Evolutionary conservation across 1,284 basidiomycete genomes (phyloP).

Genomic region (Phaffia rhodozyma): DNA sequence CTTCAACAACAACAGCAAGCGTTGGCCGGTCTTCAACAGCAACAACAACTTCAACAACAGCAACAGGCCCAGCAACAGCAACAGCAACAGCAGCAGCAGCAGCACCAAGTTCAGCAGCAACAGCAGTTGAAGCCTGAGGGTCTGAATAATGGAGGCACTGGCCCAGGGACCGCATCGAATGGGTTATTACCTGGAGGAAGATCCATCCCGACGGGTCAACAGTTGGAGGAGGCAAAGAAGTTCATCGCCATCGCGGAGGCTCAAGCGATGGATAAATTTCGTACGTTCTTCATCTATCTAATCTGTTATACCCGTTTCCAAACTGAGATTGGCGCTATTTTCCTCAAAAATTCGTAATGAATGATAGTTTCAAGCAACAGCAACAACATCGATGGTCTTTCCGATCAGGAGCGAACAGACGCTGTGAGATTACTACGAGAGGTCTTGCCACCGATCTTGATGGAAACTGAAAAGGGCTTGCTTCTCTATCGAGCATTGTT

Average conservation of each 20-base stretch:
- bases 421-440: slow-evolving; percentile 3
- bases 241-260: slow-evolving; percentile 6
- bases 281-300: not conserved
- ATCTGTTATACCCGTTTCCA: not conserved
- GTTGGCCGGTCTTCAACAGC: not conserved
- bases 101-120: not conserved
- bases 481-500: slow-evolving; percentile 11
- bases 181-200: not conserved
- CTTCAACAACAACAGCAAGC: not conserved
- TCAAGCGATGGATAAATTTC: not conserved
- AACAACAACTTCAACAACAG: not conserved
- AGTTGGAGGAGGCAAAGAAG: slow-evolving; percentile 3
- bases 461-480: slow-evolving; percentile 12
- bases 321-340: not conserved
- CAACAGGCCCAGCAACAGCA: not conserved
- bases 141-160: not conserved
- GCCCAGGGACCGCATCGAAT: not conserved
- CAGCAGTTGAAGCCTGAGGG: not conserved
- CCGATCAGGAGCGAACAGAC: slow-evolving; percentile 13
- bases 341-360: not conserved
- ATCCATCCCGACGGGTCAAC: not conserved
- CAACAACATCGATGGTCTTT: slow-evolving; percentile 4
- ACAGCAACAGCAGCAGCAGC: slow-evolving; percentile 1
- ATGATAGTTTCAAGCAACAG: not conserved
- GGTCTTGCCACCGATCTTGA: not conserved